Base-by-base conservation (phyloP, 2,329 filamentous ascomycete genomes). In the Ophiocordyceps polyrhachis-furcata region DNA sequence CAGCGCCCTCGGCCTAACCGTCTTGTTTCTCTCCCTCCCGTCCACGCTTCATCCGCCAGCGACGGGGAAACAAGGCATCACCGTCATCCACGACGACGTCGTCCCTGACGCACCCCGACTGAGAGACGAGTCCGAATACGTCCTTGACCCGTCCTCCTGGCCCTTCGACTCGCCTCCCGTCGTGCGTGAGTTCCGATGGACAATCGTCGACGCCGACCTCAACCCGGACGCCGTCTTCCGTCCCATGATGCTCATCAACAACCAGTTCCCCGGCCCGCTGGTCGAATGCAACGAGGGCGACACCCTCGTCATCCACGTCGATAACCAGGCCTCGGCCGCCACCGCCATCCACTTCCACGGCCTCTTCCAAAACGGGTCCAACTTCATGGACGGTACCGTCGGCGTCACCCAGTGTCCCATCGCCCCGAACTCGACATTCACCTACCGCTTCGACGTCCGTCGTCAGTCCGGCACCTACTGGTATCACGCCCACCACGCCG, bases 321-420 rank as follows among this genome's bases (percentile, higher is more conserved):
- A 74, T 51, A 89, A 89, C 52, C 67, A 71, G 20, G 73, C 81
- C 1, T 64, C 66, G 13, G 82, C 86, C 50, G 73, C 70, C 13
- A 81, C 79, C 9, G 73, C 70, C 35, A 66, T 88, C 5, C 83
- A 89, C 56, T 88, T 83, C 58, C 83, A 89, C 51, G 83, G 83
- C 15, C 69, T 89, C 49, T 85, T 76, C 55, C 81, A 86, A 55
- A 83, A 83, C 51, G 81, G 80, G 12, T 83, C 81, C 0, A 83
- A 76, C 47, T 69, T 70, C 46, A 83, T 85, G 78, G 83, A 89
- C 53, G 83, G 83, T 0, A 72, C 80, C 1, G 67, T 75, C 0
- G 79, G 74, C 32, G 69, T 83, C 5, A 79, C 73, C 0, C 81
- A 83, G 55, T 83, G 79, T 49, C 69, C 73, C 0, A 79, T 86